These are phyloP conservation scores for Eruca vesicaria DNA, from an alignment of 441 rosid species.

Conservation along the genomic window DNA sequence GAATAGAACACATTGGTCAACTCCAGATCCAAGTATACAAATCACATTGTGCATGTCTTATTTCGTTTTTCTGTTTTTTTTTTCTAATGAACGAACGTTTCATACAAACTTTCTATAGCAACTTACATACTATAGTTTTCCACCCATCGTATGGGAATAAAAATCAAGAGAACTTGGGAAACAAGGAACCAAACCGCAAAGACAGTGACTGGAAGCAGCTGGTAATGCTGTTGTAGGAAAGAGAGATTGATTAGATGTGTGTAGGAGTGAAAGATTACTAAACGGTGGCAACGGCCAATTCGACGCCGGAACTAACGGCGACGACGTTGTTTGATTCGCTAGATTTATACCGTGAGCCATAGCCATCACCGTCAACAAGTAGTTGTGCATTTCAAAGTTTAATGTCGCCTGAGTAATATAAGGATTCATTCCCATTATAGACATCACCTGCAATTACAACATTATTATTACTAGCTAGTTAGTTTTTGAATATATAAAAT, in stretches of 20 bases:
- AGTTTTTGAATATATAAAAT: neutral
- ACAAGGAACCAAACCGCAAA: constrained; percentile 13
- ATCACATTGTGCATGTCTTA: neutral
- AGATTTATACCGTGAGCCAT: constrained; percentile 7
- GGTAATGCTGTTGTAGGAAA: neutral
- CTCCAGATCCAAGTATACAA: neutral
- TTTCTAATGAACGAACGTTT: neutral
- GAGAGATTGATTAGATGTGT: constrained; percentile 1
- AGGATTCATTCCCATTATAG: constrained; percentile 24
- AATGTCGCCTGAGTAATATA: constrained; percentile 7
- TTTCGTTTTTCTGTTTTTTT: neutral
- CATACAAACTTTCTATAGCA: neutral
- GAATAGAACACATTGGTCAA: neutral
- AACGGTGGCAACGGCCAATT: constrained; percentile 19
- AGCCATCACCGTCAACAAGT: constrained; percentile 12
- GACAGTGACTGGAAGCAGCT: constrained; percentile 21
- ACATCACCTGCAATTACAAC: constrained; percentile 22
- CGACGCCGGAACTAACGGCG: neutral
- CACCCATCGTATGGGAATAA: neutral
- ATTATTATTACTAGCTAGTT: neutral
- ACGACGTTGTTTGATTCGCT: neutral
- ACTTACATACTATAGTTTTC: constrained; percentile 12
- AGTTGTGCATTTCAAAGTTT: constrained; percentile 7
- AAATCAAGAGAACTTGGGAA: constrained; percentile 5
- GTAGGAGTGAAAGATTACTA: neutral